These are phyloP conservation scores for Trametopsis cervina DNA, from an alignment of 768 basidiomycete species.

Conservation along the genomic window DNA sequence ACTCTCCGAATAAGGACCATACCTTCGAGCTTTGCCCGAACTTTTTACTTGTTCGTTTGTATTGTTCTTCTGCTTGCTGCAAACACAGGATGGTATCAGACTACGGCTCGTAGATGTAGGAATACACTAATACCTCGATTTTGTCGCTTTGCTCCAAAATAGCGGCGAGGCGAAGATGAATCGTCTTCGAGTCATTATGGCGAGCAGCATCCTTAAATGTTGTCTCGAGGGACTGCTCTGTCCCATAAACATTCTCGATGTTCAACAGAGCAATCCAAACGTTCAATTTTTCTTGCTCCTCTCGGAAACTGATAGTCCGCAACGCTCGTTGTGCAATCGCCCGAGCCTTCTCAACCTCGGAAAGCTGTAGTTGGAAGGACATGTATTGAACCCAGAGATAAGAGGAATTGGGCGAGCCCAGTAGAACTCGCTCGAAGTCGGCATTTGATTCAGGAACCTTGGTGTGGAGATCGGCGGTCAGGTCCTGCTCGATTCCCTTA, in stretches of 20 bases:
- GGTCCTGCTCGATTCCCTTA: slow-evolving; percentile 69
- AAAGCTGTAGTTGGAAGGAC: slow-evolving; percentile 97
- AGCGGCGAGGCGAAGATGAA: slow-evolving; percentile 77
- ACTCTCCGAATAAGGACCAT: slow-evolving; percentile 86
- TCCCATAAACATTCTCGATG: slow-evolving; percentile 89
- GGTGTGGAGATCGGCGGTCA: slow-evolving; percentile 83
- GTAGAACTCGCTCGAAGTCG: slow-evolving; percentile 89
- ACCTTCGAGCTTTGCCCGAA: slow-evolving; percentile 90
- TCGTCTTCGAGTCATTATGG: slow-evolving; percentile 88
- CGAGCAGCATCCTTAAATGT: slow-evolving; percentile 86
- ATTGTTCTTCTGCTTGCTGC: slow-evolving; percentile 92
- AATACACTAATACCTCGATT: slow-evolving; percentile 43
- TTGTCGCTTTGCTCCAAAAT: slow-evolving; percentile 85
- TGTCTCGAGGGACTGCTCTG: slow-evolving; percentile 68
- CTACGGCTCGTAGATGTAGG: neutral
- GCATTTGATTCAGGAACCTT: slow-evolving; percentile 84
- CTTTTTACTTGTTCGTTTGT: slow-evolving; percentile 85
- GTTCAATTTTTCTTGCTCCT: slow-evolving; percentile 93
- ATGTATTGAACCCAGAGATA: slow-evolving; percentile 99
- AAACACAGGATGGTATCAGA: neutral
- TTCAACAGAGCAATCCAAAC: slow-evolving; percentile 97
- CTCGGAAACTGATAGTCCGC: slow-evolving; percentile 85
- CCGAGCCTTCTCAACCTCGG: slow-evolving; percentile 92
- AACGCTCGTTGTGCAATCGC: slow-evolving; percentile 82
- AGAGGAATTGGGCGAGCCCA: slow-evolving; percentile 94